Conservation (phyloP, 2,329 filamentous ascomycete species). For the Aspergillus quadricinctus region DNA sequence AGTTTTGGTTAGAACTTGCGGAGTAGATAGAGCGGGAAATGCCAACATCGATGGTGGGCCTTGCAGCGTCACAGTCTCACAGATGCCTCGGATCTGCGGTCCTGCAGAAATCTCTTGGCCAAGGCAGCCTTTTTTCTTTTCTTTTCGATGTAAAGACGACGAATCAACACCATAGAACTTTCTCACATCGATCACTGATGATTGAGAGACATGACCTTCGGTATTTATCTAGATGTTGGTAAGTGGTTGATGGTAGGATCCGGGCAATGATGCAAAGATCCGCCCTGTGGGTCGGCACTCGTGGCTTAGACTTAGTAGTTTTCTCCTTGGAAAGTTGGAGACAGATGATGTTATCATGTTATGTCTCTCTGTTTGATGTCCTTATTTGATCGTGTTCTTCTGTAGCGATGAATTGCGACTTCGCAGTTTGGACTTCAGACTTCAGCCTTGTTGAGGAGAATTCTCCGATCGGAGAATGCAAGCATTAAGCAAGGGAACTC, state of each 20-base stretch:
- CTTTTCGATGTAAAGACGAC: neutral
- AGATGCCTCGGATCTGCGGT: neutral
- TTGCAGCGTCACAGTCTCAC: neutral
- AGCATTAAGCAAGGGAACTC: neutral
- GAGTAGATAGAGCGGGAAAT: too few species aligned
- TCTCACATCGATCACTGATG: neutral
- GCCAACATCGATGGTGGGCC: too few species aligned
- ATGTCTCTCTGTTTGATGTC: too few species aligned
- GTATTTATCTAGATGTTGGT: neutral
- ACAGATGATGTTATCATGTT: too few species aligned
- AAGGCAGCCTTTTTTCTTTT: too few species aligned
- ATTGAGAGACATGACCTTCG: neutral
- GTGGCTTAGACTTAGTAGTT: neutral
- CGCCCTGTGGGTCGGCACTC: neutral
- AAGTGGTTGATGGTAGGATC: neutral
- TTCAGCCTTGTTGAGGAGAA: too few species aligned
- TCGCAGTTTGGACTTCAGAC: too few species aligned
- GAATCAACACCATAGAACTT: neutral
- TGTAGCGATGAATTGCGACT: too few species aligned
- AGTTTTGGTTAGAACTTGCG: neutral
- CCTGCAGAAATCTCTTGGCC: neutral
- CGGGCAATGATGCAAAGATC: neutral
- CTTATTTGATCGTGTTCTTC: too few species aligned
- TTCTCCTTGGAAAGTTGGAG: too few species aligned
- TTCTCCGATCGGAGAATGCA: neutral